Conservation (phyloP, 306 rosid genomes). For the Medicago lupulina region DNA sequence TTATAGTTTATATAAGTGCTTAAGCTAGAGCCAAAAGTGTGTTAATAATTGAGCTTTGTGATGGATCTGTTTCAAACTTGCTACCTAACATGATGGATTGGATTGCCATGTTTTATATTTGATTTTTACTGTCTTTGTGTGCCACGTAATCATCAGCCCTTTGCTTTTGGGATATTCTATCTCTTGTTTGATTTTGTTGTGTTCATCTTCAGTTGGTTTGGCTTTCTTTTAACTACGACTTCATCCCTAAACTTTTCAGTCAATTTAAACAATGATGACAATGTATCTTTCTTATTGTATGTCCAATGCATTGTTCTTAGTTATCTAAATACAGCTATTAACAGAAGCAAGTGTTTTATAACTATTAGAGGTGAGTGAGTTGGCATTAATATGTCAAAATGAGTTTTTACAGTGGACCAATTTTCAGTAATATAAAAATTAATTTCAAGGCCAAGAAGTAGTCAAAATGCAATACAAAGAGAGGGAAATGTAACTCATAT, state of each 20-base stretch:
- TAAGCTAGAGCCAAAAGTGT: constrained; percentile 27
- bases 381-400: background rate
- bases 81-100: background rate
- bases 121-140: background rate
- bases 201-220: constrained; percentile 7
- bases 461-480: too few species aligned
- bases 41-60: constrained; percentile 38
- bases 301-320: background rate
- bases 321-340: background rate
- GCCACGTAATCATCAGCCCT: background rate
- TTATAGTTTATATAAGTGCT: constrained; percentile 31
- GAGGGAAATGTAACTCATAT: too few species aligned
- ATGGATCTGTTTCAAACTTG: constrained; percentile 34
- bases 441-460: too few species aligned
- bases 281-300: background rate
- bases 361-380: background rate
- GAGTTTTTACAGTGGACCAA: too few species aligned
- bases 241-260: background rate
- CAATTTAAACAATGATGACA: background rate
- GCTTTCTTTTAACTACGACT: background rate
- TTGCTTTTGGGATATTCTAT: background rate
- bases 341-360: background rate
- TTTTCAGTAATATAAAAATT: too few species aligned
- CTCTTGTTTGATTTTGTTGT: constrained; percentile 5
- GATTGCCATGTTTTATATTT: constrained; percentile 20